Evolutionary conservation across 73 alveolate genomes (phyloP).

Genomic region (Paramecium sexaurelia): DNA sequence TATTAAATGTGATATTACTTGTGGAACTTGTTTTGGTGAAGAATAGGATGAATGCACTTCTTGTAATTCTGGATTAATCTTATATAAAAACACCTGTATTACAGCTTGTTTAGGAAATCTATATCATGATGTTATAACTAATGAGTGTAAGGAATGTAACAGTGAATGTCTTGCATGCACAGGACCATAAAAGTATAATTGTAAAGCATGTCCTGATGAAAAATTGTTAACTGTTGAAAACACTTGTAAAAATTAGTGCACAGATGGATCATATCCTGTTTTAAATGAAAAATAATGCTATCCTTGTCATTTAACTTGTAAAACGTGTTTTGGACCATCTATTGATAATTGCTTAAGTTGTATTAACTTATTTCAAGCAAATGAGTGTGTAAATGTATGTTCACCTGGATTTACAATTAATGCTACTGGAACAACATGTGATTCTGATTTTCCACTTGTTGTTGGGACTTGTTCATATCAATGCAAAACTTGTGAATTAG

Average conservation of each 20-base stretch:
- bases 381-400: neutral
- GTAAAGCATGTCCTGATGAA: neutral
- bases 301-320: conserved; percentile 9
- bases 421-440: neutral
- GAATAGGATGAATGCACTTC: neutral
- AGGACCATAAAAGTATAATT: neutral
- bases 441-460: neutral
- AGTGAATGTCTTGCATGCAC: neutral
- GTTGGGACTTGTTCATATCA: neutral
- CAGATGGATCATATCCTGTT: neutral
- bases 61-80: neutral
- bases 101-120: neutral
- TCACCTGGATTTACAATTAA: neutral
- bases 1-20: neutral
- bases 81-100: neutral
- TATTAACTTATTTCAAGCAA: neutral
- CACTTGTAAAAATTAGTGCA: neutral
- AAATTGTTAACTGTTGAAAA: neutral
- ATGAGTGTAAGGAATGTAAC: neutral
- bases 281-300: neutral
- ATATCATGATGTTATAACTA: neutral
- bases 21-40: conserved; percentile 31
- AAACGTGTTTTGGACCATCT: conserved; percentile 32
- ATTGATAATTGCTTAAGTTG: neutral
- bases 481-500: neutral